Conservation (phyloP, 2,329 filamentous ascomycete species). For the Apiospora rasikravindrae region DNA sequence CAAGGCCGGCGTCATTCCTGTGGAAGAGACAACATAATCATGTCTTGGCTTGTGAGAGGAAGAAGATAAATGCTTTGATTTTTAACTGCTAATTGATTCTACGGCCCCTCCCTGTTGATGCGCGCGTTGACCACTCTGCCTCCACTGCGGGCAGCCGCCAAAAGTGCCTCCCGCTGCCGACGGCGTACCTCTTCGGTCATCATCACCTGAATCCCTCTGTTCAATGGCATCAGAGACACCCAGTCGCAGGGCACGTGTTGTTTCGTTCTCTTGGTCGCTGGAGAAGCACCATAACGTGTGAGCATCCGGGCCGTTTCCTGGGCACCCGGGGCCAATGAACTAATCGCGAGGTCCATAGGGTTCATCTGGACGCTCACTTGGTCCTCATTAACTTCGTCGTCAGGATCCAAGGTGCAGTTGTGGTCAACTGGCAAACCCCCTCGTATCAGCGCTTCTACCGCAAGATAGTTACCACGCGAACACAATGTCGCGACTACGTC, state of each 20-base stretch:
- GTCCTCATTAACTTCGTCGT: background rate
- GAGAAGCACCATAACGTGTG: background rate
- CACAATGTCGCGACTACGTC: background rate
- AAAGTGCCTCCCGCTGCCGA: too few species aligned
- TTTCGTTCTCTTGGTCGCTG: background rate
- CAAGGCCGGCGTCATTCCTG: slow-evolving; percentile 22
- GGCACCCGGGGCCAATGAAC: background rate
- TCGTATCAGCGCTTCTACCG: background rate
- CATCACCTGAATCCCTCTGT: background rate
- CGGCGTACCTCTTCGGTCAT: background rate
- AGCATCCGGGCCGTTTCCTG: background rate
- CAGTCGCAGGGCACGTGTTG: background rate
- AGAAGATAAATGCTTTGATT: background rate
- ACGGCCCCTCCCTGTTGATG: slow-evolving; percentile 27
- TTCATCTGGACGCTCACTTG: background rate
- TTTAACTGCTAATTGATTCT: background rate
- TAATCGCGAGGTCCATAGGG: background rate
- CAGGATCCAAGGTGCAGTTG: background rate
- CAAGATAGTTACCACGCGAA: background rate
- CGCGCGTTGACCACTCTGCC: too few species aligned
- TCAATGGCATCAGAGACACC: background rate
- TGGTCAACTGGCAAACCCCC: background rate
- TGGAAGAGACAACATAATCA: background rate
- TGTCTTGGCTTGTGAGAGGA: background rate
- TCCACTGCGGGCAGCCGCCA: too few species aligned